A percentile compares a stretch with the other conserved stretches of the same genome.
Evolutionary conservation across 208 protist species (phyloP).

Genomic region (Wallacemonas collosoma): DNA sequence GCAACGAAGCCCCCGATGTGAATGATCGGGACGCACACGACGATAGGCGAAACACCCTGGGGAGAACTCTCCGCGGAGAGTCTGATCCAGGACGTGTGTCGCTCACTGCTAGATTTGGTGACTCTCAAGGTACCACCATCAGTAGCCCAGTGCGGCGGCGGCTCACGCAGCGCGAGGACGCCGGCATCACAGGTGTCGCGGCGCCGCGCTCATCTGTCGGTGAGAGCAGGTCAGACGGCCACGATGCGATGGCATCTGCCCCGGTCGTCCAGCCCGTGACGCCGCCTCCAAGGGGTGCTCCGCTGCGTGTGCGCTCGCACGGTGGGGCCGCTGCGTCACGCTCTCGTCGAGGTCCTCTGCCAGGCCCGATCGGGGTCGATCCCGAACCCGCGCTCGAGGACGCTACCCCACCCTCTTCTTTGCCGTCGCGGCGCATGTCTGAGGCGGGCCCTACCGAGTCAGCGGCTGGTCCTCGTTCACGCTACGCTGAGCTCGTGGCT

Average conservation of each 20-base stretch:
- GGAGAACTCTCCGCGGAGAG: neutral
- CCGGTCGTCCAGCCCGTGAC: neutral
- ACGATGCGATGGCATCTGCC: too few relatives aligned
- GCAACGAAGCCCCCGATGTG: neutral
- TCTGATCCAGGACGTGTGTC: neutral
- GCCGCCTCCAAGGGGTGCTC: neutral
- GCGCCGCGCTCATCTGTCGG: too few relatives aligned
- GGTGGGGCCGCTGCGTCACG: neutral
- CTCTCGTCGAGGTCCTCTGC: neutral
- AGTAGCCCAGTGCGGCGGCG: neutral
- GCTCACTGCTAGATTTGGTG: neutral
- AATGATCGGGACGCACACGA: neutral
- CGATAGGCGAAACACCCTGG: too few relatives aligned
- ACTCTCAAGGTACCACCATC: neutral
- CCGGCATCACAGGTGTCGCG: too few relatives aligned
- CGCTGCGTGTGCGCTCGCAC: neutral
- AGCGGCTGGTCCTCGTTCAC: neutral
- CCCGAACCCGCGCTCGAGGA: neutral
- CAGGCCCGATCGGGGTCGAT: too few relatives aligned
- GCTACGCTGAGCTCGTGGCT: slow-evolving; percentile 12
- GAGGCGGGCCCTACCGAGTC: too few relatives aligned
- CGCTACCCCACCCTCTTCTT: neutral
- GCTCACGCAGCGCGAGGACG: neutral
- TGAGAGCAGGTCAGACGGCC: too few relatives aligned
- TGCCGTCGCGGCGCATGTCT: neutral